Evolutionary conservation across 306 rosid genomes (phyloP), one percentile per base, ranked within the genome.

Genomic region (Macrotyloma uniflorum): DNA sequence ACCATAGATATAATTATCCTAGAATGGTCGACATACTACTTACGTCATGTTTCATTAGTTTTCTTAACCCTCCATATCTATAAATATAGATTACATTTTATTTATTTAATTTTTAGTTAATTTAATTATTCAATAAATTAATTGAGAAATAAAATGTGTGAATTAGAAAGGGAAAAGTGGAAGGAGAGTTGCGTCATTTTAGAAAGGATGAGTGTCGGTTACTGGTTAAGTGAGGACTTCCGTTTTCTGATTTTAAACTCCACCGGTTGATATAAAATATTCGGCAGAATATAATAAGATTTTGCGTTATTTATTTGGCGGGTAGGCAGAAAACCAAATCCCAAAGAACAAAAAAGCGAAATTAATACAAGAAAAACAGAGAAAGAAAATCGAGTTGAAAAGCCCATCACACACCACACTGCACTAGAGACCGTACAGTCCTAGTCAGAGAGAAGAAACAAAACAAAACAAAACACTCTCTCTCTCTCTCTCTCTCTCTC

Each of bases 401-500:
- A 72, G 24, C 61, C 74, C 81, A 67, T 22, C 42, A 45, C 73
- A 61, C 19, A 59, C 6, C 18, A 26, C 18, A 16, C 63, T 61
- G 77, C 73, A 79, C 79, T 74, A 66, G 84, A 22, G 7, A 85
- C 90, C 85, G 91, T 83, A 85, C 89, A 73, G 84, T 79, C 45
- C 64, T 43, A 16, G 65, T 12, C 46, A 57, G 80, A 32, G 77
- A 46, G 18, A 53, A 38, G 83, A 22, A 22, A 8, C 8, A 73
- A 46, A 32, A 50, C 82, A 19, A 19, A 8, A 9, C 43, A 38
- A 1, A 35, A n/a, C n/a, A n/a, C 11, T 7, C 3, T 36, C 42
- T 7, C 42, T 8, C 40, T 7, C 42, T n/a, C n/a, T n/a, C n/a
- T n/a, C n/a, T n/a, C 38, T 5, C 8, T 35, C 11, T 7, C 3